Percentiles rank a stretch among this genome's conserved stretches.
Conservation (phyloP, 495 filamentous ascomycete genomes). For the Penicillium soppii region DNA sequence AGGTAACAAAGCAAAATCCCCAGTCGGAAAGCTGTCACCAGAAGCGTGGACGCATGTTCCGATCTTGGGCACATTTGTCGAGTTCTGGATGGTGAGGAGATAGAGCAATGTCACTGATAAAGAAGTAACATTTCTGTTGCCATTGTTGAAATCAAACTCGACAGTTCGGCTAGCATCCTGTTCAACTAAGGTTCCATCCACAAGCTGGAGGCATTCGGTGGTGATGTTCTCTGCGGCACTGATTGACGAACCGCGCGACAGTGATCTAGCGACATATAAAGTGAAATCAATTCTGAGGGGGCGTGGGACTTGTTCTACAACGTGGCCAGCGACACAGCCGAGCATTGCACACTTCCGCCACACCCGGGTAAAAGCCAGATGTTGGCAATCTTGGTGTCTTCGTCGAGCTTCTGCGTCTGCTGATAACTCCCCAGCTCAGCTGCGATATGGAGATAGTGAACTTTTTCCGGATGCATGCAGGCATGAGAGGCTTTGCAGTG, state of each 20-base stretch:
- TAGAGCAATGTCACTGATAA: conserved; percentile 8
- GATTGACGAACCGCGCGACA: conserved; percentile 4
- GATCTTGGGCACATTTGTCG: neutral
- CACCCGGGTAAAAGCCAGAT: conserved; percentile 8
- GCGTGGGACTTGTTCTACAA: neutral
- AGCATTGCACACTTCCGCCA: conserved; percentile 10
- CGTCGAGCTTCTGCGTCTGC: conserved; percentile 1
- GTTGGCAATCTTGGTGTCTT: neutral
- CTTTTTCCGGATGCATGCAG: conserved; percentile 6
- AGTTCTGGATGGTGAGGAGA: conserved; percentile 3
- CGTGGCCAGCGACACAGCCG: conserved; percentile 5
- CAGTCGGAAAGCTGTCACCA: conserved; percentile 3
- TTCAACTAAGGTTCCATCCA: neutral
- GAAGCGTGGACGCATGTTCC: conserved; percentile 1
- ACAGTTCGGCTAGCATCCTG: neutral
- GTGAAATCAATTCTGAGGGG: conserved; percentile 2
- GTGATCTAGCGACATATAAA: conserved; percentile 1
- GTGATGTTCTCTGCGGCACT: conserved; percentile 2
- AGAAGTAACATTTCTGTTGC: conserved; percentile 1
- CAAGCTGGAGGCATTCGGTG: neutral
- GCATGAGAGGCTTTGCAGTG: conserved; percentile 5
- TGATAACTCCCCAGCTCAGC: conserved; percentile 3
- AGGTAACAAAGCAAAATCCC: neutral
- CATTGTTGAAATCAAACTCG: conserved; percentile 6
- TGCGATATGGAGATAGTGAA: conserved; percentile 5